Conservation (phyloP, 2,329 filamentous ascomycete species). For the Ophiostoma quercus region DNA sequence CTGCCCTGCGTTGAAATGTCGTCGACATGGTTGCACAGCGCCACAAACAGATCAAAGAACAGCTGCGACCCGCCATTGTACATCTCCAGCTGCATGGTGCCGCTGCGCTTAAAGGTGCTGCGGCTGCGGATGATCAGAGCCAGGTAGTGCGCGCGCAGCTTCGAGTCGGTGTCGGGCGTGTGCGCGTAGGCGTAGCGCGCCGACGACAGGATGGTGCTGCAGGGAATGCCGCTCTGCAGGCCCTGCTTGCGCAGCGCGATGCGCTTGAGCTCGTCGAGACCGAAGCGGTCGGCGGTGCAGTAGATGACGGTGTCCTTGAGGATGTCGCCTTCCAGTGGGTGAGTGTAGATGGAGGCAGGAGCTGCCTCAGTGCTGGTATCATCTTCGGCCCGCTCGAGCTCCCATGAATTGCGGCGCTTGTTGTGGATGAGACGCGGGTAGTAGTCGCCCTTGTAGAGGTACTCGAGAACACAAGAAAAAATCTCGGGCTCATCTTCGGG, state of each 20-base stretch:
- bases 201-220: constrained; percentile 76
- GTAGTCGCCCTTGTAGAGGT: constrained; percentile 91
- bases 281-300: constrained; percentile 80
- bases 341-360: constrained; percentile 65
- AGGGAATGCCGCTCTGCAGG: constrained; percentile 76
- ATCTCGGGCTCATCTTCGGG: constrained; percentile 85
- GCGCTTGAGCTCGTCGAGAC: constrained; percentile 76
- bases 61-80: constrained; percentile 72
- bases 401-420: constrained; percentile 74
- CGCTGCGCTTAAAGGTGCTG: constrained; percentile 84
- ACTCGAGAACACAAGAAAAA: constrained; percentile 85
- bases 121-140: constrained; percentile 86
- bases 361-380: constrained; percentile 32
- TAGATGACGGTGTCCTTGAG: constrained; percentile 89
- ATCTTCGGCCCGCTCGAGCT: constrained; percentile 59
- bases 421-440: constrained; percentile 78
- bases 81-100: constrained; percentile 96
- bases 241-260: constrained; percentile 84
- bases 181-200: constrained; percentile 87
- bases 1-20: constrained; percentile 52
- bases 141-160: constrained; percentile 83
- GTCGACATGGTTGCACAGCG: constrained; percentile 84
- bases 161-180: constrained; percentile 86
- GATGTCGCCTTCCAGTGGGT: constrained; percentile 59
- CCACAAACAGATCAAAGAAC: constrained; percentile 92